These are phyloP conservation scores for Ampelomyces quisqualis DNA, from an alignment of 2,329 filamentous ascomycete genomes.

Conservation along the genomic window DNA sequence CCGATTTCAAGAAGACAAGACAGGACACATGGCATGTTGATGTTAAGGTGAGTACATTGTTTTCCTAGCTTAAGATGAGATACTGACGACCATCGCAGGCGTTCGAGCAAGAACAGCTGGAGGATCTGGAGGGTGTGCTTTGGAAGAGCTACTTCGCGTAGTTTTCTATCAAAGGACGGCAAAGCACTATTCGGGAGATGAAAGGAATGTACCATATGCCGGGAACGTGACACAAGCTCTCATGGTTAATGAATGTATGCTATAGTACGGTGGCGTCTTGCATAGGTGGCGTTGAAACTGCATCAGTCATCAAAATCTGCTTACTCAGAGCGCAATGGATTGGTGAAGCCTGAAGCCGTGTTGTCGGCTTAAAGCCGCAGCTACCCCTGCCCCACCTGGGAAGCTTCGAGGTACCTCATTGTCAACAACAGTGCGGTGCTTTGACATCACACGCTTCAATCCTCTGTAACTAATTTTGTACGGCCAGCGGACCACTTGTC, in stretches of 20 bases:
- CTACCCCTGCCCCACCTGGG: slow-evolving; percentile 24
- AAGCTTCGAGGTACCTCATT: slow-evolving; percentile 6
- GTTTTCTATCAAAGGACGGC: no score
- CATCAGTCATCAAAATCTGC: slow-evolving; percentile 6
- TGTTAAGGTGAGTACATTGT: slow-evolving; percentile 73
- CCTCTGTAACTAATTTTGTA: no score
- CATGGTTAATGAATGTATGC: slow-evolving; percentile 5
- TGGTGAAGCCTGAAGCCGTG: not conserved
- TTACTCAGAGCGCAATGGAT: slow-evolving; percentile 11
- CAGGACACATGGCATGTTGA: slow-evolving; percentile 99
- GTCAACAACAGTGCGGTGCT: not conserved
- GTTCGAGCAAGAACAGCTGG: slow-evolving; percentile 88
- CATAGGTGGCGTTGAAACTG: slow-evolving; percentile 4
- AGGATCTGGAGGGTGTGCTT: slow-evolving; percentile 91
- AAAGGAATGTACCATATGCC: slow-evolving; percentile 14
- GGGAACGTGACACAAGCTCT: not conserved
- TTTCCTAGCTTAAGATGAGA: not conserved
- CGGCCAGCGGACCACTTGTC: no score
- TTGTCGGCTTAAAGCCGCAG: slow-evolving; percentile 6
- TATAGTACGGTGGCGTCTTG: slow-evolving; percentile 2
- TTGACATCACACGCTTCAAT: slow-evolving; percentile 8
- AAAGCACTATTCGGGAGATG: no score
- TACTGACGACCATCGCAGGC: slow-evolving; percentile 49
- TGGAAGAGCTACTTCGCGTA: slow-evolving; percentile 99
- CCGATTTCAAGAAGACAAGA: slow-evolving; percentile 98